Evolutionary conservation across 179 eudicot species (phyloP).

Genomic region (Camellia oleifera): DNA sequence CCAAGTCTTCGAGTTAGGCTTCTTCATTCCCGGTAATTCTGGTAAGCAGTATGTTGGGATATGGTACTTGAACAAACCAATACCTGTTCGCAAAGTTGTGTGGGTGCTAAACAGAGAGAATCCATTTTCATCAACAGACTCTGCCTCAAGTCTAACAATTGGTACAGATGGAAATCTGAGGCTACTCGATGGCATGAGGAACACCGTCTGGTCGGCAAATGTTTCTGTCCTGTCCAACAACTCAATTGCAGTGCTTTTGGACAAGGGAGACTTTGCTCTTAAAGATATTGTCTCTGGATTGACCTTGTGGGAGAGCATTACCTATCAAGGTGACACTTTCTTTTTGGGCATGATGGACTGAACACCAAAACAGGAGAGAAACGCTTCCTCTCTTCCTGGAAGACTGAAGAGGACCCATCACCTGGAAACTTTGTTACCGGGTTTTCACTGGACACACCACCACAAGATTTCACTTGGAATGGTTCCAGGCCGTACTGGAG

Average conservation of each 20-base stretch:
- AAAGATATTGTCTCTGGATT: neutral
- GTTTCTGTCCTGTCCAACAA: neutral
- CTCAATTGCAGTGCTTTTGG: conserved; percentile 14
- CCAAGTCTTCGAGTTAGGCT: no score
- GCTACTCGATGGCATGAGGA: conserved; percentile 13
- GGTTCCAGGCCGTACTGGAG: conserved; percentile 20
- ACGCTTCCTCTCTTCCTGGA: conserved; percentile 8
- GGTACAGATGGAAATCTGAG: conserved; percentile 15
- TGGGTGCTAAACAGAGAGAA: no score
- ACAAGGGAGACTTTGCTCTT: conserved; percentile 18
- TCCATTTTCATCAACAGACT: neutral
- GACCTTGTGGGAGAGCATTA: conserved; percentile 16
- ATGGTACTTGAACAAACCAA: conserved; percentile 12
- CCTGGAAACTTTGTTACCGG: conserved; percentile 14
- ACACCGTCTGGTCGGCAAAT: conserved; percentile 17
- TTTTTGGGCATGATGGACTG: conserved; percentile 13
- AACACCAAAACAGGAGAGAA: conserved; percentile 8
- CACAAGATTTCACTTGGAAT: conserved; percentile 19
- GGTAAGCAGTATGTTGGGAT: conserved; percentile 9
- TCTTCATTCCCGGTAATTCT: neutral
- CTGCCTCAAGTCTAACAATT: conserved; percentile 5
- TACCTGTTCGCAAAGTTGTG: no score
- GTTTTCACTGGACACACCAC: conserved; percentile 8
- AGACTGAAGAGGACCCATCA: conserved; percentile 13
- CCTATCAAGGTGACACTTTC: conserved; percentile 4